Evolutionary conservation across 2,329 filamentous ascomycete species (phyloP).

Genomic region (Xylariaceae sp.): DNA sequence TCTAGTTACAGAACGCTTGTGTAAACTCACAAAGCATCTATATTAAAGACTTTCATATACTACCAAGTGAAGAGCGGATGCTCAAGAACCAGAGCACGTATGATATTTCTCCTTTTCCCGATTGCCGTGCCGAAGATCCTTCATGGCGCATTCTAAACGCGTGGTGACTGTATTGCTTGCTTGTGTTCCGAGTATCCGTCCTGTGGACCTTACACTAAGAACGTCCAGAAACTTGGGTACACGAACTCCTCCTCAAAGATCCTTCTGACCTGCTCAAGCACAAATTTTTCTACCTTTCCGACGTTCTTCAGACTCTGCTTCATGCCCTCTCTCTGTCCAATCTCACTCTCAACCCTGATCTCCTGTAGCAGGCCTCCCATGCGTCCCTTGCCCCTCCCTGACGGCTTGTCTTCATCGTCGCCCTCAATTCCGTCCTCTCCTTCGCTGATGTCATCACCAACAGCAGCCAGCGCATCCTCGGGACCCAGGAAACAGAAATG

Average conservation of each 20-base stretch:
- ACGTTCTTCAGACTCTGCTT: conserved; percentile 98
- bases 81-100: too few relatives aligned
- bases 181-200: too few relatives aligned
- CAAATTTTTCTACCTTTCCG: conserved; percentile 96
- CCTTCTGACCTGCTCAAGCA: conserved; percentile 89
- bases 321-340: conserved; percentile 84
- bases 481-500: conserved; percentile 94
- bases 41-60: too few relatives aligned
- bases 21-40: too few relatives aligned
- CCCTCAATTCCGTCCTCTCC: conserved; percentile 22
- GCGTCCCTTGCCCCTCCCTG: conserved; percentile 35
- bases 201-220: conserved; percentile 64
- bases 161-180: too few relatives aligned
- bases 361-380: conserved; percentile 79
- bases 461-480: conserved; percentile 79
- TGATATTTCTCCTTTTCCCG: too few relatives aligned
- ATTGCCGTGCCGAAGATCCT: too few relatives aligned
- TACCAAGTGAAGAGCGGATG: too few relatives aligned
- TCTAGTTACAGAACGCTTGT: too few relatives aligned
- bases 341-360: conserved; percentile 95
- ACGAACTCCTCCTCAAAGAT: conserved; percentile 99
- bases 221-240: conserved; percentile 98
- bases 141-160: too few relatives aligned
- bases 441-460: conserved; percentile 49
- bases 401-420: conserved; percentile 4